phyloP scores from a whole-genome alignment of 2,329 filamentous ascomycete genomes.

The Thermothelomyces thermophilus region DNA sequence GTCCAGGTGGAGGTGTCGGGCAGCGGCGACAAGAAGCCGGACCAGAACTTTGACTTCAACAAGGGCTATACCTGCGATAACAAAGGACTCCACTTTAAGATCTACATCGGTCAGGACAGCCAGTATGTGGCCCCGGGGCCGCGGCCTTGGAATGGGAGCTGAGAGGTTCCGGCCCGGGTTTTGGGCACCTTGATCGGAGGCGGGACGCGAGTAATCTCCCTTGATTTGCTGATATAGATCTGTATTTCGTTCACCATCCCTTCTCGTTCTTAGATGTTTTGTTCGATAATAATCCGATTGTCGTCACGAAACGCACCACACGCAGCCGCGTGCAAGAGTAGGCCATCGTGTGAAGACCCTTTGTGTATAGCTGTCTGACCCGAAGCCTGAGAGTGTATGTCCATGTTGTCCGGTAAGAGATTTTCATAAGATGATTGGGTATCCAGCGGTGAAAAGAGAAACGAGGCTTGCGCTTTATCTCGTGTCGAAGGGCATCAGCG shows the following conservation, averaged over 20 bases:
- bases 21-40: conserved; percentile 23
- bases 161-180: too few relatives aligned
- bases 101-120: conserved; percentile 9
- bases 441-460: background rate
- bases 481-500: background rate
- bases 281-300: too few relatives aligned
- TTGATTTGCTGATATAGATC: too few relatives aligned
- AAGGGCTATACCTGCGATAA: conserved; percentile 29
- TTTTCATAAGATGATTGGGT: background rate
- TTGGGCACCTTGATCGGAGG: too few relatives aligned
- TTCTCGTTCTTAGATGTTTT: too few relatives aligned
- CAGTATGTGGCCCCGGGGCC: conserved; percentile 15
- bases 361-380: too few relatives aligned
- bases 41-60: conserved; percentile 29
- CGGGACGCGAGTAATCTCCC: too few relatives aligned
- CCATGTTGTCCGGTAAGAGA: background rate
- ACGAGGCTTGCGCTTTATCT: background rate
- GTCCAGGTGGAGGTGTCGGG: conserved; percentile 31
- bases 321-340: too few relatives aligned
- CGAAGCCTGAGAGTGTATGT: background rate
- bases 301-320: too few relatives aligned
- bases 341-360: too few relatives aligned
- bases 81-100: conserved; percentile 25
- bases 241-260: too few relatives aligned
- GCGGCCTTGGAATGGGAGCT: conserved; percentile 11